Evolutionary conservation across 345 rosid genomes (phyloP).

Genomic region (Kandelia obovata): DNA sequence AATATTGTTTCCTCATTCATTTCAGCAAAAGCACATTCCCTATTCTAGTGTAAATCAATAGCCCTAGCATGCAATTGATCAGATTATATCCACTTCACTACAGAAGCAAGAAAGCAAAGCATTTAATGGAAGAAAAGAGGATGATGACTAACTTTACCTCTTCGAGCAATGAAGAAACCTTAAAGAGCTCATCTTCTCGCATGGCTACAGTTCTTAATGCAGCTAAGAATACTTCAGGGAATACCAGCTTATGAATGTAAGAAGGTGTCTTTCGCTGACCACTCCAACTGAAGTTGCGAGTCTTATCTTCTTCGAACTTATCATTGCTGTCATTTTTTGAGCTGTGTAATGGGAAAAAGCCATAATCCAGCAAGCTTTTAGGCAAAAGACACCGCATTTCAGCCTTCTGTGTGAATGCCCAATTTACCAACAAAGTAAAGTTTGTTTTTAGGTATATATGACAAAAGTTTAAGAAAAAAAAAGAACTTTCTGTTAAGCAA

Average conservation of each 20-base stretch:
- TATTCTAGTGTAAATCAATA: too few relatives aligned
- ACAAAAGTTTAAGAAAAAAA: background rate
- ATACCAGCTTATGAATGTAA: conserved; percentile 66
- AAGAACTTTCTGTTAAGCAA: background rate
- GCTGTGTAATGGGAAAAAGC: conserved; percentile 50
- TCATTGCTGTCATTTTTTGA: conserved; percentile 32
- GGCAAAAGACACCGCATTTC: conserved; percentile 80
- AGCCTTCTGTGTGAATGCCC: conserved; percentile 53
- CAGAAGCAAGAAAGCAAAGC: background rate
- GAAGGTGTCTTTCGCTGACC: conserved; percentile 77
- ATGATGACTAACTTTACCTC: conserved; percentile 47
- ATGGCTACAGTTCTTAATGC: conserved; percentile 80
- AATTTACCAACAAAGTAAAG: conserved; percentile 14
- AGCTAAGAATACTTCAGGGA: conserved; percentile 76
- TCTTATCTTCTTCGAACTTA: conserved; percentile 18
- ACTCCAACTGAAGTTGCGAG: conserved; percentile 79
- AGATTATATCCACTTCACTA: too few relatives aligned
- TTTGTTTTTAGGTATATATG: background rate
- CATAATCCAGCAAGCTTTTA: conserved; percentile 53
- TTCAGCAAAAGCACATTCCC: too few relatives aligned
- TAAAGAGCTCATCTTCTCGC: conserved; percentile 66
- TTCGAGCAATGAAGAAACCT: conserved; percentile 70
- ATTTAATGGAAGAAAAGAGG: background rate
- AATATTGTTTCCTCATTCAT: too few relatives aligned
- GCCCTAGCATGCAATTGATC: too few relatives aligned